Evolutionary conservation across 805 yeast genomes (phyloP).

Genomic region (Candida sakaeoensis): DNA sequence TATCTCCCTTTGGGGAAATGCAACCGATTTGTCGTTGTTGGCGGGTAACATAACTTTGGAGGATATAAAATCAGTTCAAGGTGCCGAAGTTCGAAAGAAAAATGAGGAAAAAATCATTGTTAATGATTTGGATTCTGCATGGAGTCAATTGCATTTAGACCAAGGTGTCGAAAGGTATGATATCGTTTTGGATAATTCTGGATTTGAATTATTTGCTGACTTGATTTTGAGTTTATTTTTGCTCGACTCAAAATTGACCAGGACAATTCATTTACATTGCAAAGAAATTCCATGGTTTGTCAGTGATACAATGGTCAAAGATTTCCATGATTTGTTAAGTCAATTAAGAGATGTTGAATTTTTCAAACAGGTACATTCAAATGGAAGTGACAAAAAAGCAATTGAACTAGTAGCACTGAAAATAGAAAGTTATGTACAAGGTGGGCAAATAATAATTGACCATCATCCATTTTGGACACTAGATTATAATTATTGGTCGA

Average conservation of each 20-base stretch:
- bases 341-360: conserved; percentile 52
- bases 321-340: conserved; percentile 54
- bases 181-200: conserved; percentile 87
- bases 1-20: conserved; percentile 96
- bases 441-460: conserved; percentile 21
- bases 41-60: conserved; percentile 81
- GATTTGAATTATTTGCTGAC: conserved; percentile 75
- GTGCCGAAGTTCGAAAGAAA: conserved; percentile 78
- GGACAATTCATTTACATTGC: conserved; percentile 73
- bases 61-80: conserved; percentile 88
- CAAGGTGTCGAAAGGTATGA: conserved; percentile 50
- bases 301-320: conserved; percentile 88
- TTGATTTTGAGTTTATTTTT: conserved; percentile 29
- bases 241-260: conserved; percentile 64
- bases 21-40: conserved; percentile 86
- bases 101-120: conserved; percentile 74
- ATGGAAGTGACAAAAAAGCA: conserved; percentile 16
- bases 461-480: conserved; percentile 87
- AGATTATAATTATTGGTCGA: conserved; percentile 69
- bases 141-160: conserved; percentile 41
- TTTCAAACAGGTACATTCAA: conserved; percentile 41
- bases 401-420: conserved; percentile 19
- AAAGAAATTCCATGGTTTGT: conserved; percentile 97
- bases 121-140: conserved; percentile 71
- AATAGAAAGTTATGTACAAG: conserved; percentile 18